Base-by-base conservation (phyloP, 176 grass and related monocot species). In the Urochloa ruziziensis region DNA sequence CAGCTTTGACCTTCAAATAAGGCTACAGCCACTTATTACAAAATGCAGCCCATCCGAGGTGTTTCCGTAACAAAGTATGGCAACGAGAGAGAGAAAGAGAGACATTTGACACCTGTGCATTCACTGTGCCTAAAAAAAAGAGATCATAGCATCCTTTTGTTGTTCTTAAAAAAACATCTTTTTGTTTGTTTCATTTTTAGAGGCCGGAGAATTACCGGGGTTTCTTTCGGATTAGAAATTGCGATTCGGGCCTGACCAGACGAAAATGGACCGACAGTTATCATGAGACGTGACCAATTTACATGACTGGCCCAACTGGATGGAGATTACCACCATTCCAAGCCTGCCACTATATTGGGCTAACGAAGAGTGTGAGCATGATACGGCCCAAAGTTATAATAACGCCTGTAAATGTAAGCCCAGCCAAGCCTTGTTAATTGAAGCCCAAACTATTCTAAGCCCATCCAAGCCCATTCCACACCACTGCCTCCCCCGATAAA, bases 401-500 rank as follows among this genome's bases (percentile, higher is more conserved):
- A 14, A 62, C 14, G 14, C 28, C 28, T 62, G 60, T 32, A n/a
- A 21, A 13, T 0, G 13, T 2, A n/a, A 27, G 39, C 37, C 67
- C 23, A 25, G 1, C 13, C 13, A 27, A 5, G 0, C n/a, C 66
- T 25, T 25, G 40, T 70, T 49, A 29, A 43, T 0, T 19, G 1
- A 17, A 21, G 59, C 36, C 68, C 69, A 81, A 72, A 32, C 4
- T 11, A 0, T 3, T 35, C 27, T 0, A 1, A 43, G 29, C 70
- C 1, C 43, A 19, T 4, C 2, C 3, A 60, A 25, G 67, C 67
- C 81, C 47, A 79, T 74, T 30, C 0, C 18, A 5, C 52, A 56
- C 24, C 40, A 27, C 0, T 32, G 7, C 4, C 29, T 9, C 54
- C 6, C 18, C 28, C 15, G 6, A 79, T 87, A 94, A 84, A 94